Evolutionary conservation across 2,329 filamentous ascomycete genomes (phyloP), one percentile per base, ranked within the genome.

Genomic region (Aquanectria penicillioides): DNA sequence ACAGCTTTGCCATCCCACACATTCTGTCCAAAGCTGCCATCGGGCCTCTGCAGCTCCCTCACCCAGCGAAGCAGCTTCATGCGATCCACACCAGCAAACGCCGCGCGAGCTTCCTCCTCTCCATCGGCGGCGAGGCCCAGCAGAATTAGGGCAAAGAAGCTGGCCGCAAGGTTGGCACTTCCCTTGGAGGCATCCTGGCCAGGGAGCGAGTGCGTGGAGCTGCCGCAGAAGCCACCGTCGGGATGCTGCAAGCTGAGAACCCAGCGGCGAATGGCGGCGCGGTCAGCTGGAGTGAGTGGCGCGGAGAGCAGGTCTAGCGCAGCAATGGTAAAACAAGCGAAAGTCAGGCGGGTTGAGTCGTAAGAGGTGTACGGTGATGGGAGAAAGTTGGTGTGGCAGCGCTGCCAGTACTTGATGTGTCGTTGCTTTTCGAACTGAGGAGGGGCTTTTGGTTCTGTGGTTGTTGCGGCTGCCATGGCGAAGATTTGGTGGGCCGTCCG

Each of bases 1-100:
- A 88, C 86, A n/a, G 94, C 69, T 69, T 76, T 65, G 72, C 81
- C 80, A 11, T 78, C 73, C 66, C 86, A 85, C 3, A 94, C 72
- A 1, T 92, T 85, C 76, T 99, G 94, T 0, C 94, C 95, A 74
- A 99, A 98, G 69, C 93, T 96, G 2, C 95, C 95, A 73, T 98
- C 92, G 0, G 80, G 75, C 22, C 93, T 85, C 79, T 99, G 95
- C 74, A 98, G 77, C 48, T 75, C 83, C 53, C 79, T 83, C 63
- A 99, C 77, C 93, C 94, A 97, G 34, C 76, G 71, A 65, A 98
- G 74, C 59, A 91, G 90, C 59, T 86, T 85, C 34, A 70, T 79
- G 55, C 92, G 84, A 61, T 89, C 83, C 7, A 99, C 89, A 2
- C 87, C 83, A 4, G 80, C 77, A 66, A 93, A 84, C 0, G 83